Base-by-base conservation (phyloP, 768 basidiomycete genomes). In the Amanita pallidorosea region DNA sequence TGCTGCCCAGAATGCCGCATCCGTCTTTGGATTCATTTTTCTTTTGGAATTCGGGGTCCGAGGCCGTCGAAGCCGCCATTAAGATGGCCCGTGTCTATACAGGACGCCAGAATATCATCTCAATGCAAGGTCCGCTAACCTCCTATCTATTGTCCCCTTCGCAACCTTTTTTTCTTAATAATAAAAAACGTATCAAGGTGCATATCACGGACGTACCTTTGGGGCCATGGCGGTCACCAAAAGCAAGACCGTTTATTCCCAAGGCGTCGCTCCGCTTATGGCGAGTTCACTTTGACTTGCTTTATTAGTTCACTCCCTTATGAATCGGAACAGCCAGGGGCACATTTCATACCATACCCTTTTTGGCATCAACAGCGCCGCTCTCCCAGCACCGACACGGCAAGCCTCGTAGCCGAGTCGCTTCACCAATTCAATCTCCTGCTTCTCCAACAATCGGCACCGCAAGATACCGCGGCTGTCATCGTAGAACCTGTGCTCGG, bases 21-120 rank as follows among this genome's bases (percentile, higher is more conserved):
- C 75, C 82, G 0, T 93, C 91, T 1, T 75, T 98, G 29, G 87
- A 95, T 64, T 89, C 89, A 22, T 97, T 97, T 76, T 96, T 93
- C 77, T 90, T 96, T 68, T 90, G 88, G 87, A 97, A 90, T 70
- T 94, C 92, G 2, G 95, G 95, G 2, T 84, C 90, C 0, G 95
- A 98, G 65, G 95, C 93, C 1, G 76, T 92, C 40, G 94, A 96
- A 67, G 89, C 82, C 0, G 76, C 91, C 2, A 67, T 98, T 55
- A 97, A 96, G 69, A 81, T 97, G 70, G 86, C 88, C 3, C 79
- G 94, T 31, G 61, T 65, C 22, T 69, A 83, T 31, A 97, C 94
- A 1, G 81, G 83, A 27, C 74, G 78, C 55, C 90, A 91, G 63
- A 92, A 95, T 62, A 77, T 98, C 53, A 90, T 98, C 49, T 70